A percentile compares a stretch with the other conserved stretches of the same genome.
These are phyloP conservation scores for Phytophthora lateralis DNA, from an alignment of 352 stramenopile species.

Conservation along the genomic window DNA sequence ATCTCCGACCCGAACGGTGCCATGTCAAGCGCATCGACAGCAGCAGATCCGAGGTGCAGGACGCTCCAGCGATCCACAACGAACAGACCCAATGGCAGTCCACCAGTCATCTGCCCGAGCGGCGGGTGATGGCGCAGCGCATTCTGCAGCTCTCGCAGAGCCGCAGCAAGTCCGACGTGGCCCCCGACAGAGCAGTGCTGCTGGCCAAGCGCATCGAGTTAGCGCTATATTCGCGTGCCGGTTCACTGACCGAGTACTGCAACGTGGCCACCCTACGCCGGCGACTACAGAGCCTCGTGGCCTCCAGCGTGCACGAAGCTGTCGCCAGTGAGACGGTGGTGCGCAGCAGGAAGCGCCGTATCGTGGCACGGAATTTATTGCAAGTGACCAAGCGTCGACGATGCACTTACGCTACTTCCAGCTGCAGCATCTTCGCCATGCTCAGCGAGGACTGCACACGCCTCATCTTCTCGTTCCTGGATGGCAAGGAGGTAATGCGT, in stretches of 20 bases:
- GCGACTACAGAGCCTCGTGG: conserved; percentile 72
- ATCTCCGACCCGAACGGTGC: conserved; percentile 30
- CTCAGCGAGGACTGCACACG: conserved; percentile 61
- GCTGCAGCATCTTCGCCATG: conserved; percentile 27
- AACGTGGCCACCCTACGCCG: conserved; percentile 73
- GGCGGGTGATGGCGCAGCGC: conserved; percentile 71
- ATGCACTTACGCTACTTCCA: conserved; percentile 6
- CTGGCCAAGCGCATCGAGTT: conserved; percentile 80
- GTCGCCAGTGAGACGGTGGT: conserved; percentile 35
- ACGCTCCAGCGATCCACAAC: conserved; percentile 14
- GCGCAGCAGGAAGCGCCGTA: conserved; percentile 30
- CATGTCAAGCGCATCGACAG: conserved; percentile 23
- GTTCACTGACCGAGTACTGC: conserved; percentile 68
- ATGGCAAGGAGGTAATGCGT: conserved; percentile 60
- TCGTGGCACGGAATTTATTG: conserved; percentile 29
- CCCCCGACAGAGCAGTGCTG: conserved; percentile 24
- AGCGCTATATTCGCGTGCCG: conserved; percentile 71
- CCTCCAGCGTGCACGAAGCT: conserved; percentile 70
- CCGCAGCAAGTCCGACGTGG: conserved; percentile 23
- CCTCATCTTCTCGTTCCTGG: conserved; percentile 62
- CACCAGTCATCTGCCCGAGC: conserved; percentile 57
- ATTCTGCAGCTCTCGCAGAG: conserved; percentile 66
- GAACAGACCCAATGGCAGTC: conserved; percentile 57
- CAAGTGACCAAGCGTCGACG: conserved; percentile 50
- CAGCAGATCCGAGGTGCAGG: conserved; percentile 17